Conservation (phyloP, 441 rosid genomes). For the Adansonia gregorii region DNA sequence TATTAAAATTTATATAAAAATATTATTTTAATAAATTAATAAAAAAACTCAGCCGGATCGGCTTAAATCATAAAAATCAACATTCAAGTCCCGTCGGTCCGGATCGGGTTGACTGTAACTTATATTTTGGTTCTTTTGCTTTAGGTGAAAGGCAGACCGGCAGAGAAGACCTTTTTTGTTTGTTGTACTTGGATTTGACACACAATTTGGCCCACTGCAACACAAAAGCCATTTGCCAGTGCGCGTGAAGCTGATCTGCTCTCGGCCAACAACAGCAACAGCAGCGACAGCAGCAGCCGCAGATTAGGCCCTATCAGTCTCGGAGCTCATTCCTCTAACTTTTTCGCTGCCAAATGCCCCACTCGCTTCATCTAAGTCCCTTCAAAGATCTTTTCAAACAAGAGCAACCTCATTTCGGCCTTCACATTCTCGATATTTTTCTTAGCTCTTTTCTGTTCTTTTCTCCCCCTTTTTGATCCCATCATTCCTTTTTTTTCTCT, state of each 20-base stretch:
- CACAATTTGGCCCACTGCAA: neutral
- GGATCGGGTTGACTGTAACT: too few relatives aligned
- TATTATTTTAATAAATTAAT: too few relatives aligned
- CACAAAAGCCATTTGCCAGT: neutral
- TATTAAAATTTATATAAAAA: too few relatives aligned
- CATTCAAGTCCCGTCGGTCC: too few relatives aligned
- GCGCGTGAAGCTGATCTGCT: constrained; percentile 33
- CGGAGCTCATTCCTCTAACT: constrained; percentile 14
- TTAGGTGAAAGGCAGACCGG: too few relatives aligned
- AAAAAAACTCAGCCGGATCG: too few relatives aligned
- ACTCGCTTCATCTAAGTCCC: too few relatives aligned
- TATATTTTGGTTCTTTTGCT: too few relatives aligned
- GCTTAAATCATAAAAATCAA: too few relatives aligned
- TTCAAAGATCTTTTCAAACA: neutral
- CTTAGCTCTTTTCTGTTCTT: constrained; percentile 14
- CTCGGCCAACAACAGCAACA: neutral
- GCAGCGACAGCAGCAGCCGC: neutral
- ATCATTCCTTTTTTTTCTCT: constrained; percentile 18
- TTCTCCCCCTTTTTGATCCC: constrained; percentile 2
- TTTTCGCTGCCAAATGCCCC: constrained; percentile 20
- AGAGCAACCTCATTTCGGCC: neutral
- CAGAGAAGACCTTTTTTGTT: constrained; percentile 24
- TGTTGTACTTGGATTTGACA: neutral
- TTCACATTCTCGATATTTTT: neutral
- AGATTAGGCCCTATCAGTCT: constrained; percentile 41